Base-by-base conservation (phyloP, 2,329 filamentous ascomycete species). In the Aspergillus awamori region DNA sequence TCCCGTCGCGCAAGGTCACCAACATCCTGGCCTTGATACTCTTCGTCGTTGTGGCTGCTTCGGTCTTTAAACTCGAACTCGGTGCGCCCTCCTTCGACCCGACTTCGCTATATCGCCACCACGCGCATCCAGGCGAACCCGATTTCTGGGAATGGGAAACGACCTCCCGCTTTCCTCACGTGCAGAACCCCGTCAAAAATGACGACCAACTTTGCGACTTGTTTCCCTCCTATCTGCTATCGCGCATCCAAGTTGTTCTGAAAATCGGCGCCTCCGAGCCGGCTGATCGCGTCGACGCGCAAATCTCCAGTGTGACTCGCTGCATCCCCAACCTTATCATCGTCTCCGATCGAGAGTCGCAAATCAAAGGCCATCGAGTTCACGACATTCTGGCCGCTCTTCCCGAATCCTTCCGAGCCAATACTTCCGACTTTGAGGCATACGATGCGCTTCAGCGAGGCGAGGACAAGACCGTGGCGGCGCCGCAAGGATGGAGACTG, bases 291-390 rank as follows among this genome's bases (percentile, higher is more conserved):
- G 65, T 79, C 22, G 74, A 80, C 28, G 78, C 82, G 3, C 83
- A 85, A 57, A 73, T 87, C 49, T 71, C 78, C 45, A 84, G 80
- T 64, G 81, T 83, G 36, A 84, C 84, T 49, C 81, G 82, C 20
- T 86, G 81, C 70, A 81, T 85, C 26, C 65, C 69, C 30, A 72
- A 73, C 63, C 70, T 84, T 15, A 75, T 84, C 53, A 74, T 86
- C 65, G 81, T 83, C 66, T 84, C 83, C 57, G 83, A 86, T 66
- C 76, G 82, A 11, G 80, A 80, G 49, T 79, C 83, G 56, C 71
- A 73, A 6, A 71, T 84, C 17, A 73, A 76, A 53, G 79, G 77
- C n/a, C 77, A 79, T 54, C 67, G 72, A 4, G 75, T 79, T 8
- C 73, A 82, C 59, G 81, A 84, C 62, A 74, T 83, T 17, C 77